phyloP scores from a whole-genome alignment of 129 eudicot genomes.

The Apium graveolens region DNA sequence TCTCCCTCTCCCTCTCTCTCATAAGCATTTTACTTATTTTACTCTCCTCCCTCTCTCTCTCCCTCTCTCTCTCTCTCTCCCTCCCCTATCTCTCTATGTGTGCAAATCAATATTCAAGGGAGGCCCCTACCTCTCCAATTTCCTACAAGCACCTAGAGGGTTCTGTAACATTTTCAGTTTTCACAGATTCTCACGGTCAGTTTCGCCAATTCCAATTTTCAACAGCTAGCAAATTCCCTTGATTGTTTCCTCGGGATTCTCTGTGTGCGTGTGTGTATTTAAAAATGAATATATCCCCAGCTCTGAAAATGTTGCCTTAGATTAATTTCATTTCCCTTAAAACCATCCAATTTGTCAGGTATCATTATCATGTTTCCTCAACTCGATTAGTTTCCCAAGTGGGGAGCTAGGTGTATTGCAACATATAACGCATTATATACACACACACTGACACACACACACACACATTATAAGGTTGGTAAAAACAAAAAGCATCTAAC shows the following conservation, averaged over 20 bases:
- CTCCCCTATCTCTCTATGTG: no score
- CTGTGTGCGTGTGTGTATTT: background rate
- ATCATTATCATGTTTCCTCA: slow-evolving; percentile 18
- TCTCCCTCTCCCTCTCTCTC: background rate
- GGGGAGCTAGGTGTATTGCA: slow-evolving; percentile 10
- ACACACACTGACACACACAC: background rate
- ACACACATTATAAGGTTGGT: background rate
- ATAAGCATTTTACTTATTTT: no score
- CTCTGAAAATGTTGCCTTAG: background rate
- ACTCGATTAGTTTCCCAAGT: slow-evolving; percentile 21
- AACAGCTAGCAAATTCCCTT: background rate
- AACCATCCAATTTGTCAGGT: slow-evolving; percentile 21
- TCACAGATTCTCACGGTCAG: background rate
- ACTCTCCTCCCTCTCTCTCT: no score
- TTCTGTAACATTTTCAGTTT: slow-evolving; percentile 11
- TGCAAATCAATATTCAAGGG: slow-evolving; percentile 21
- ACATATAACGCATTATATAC: background rate
- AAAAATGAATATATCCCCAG: background rate
- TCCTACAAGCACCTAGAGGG: slow-evolving; percentile 15
- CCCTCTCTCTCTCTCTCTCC: background rate
- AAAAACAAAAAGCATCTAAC: background rate
- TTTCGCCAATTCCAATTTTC: background rate
- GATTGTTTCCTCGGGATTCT: background rate
- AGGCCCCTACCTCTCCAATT: slow-evolving; percentile 10
- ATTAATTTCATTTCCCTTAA: slow-evolving; percentile 3